Base-by-base conservation (phyloP, 805 yeast species). In the Diddensiella transvaalensis region DNA sequence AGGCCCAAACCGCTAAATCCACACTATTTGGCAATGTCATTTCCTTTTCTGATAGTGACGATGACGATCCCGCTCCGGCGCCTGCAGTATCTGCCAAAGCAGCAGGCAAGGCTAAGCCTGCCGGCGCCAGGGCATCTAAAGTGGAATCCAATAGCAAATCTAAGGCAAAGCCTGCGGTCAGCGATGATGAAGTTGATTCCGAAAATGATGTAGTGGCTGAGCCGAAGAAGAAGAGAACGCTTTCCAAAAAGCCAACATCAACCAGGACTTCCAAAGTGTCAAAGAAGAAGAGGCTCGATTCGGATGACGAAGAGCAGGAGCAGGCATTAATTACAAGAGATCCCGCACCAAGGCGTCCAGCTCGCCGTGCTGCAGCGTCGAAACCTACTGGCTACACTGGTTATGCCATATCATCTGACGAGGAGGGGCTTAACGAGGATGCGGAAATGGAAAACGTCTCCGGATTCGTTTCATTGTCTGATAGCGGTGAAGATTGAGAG, bases 31-130 rank as follows among this genome's bases (percentile, higher is more conserved):
- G 30, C 6, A 40, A 42, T 21, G 50, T 44, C 21, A 44, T 36
- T 15, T 49, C 47, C 11, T 21, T 22, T 8, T 23, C 33, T 26
- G 47, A 46, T 11, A 33, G 40, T 26, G 56, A 8, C 21, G 40
- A 26, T 26, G 41, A 39, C 18, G 36, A 47, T 35, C 29, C 45
- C 13, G 44, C 15, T 22, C 18, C 37, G 32, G 32, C 32, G 8
- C 32, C 32, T 26, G 11, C 32, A 8, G 32, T 26, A n/a, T n/a
- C n/a, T 26, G 32, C 32, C 32, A 26, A 26, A 26, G 32, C 32
- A 8, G 13, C 32, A 26, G 32, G 32, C 8, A 26, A 26, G 32
- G 32, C 13, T 26, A 26, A 26, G 32, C 32, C 13, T 26, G 13
- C 32, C 32, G 11, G 32, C 32, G 11, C 32, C 32, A 13, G 11